A percentile compares a stretch with the other conserved stretches of the same genome.
These are phyloP conservation scores for Termitomyces sp. DNA, from an alignment of 768 basidiomycete genomes.

Conservation along the genomic window DNA sequence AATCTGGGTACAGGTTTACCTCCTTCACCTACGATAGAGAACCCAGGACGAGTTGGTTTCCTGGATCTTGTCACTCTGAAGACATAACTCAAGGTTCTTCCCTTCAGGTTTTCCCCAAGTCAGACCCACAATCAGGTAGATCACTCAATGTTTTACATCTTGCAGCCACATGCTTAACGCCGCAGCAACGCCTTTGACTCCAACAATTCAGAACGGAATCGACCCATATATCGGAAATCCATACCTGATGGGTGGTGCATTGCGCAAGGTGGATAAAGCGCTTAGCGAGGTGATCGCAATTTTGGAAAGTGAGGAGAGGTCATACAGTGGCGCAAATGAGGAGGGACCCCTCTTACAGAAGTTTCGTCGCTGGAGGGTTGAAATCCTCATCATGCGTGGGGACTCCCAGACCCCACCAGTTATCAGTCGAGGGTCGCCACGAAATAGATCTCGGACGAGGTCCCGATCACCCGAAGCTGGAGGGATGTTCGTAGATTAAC, in stretches of 20 bases:
- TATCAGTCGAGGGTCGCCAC: slow-evolving; percentile 4
- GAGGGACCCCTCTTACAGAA: slow-evolving; percentile 33
- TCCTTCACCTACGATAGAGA: slow-evolving; percentile 43
- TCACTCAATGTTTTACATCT: neutral
- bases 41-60: slow-evolving; percentile 37
- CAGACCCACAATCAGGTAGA: slow-evolving; percentile 35
- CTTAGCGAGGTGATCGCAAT: slow-evolving; percentile 39
- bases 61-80: neutral
- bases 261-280: slow-evolving; percentile 41
- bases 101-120: slow-evolving; percentile 44
- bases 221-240: slow-evolving; percentile 41
- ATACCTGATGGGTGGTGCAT: slow-evolving; percentile 38
- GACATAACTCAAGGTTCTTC: neutral
- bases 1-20: slow-evolving; percentile 31
- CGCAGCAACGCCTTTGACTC: slow-evolving; percentile 17
- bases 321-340: slow-evolving; percentile 29
- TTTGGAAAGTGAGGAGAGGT: slow-evolving; percentile 39
- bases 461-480: slow-evolving; percentile 21
- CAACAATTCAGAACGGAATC: slow-evolving; percentile 16
- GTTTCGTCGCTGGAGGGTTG: slow-evolving; percentile 39
- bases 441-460: slow-evolving; percentile 9
- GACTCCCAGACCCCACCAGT: slow-evolving; percentile 10
- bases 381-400: slow-evolving; percentile 31
- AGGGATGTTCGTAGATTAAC: slow-evolving; percentile 31
- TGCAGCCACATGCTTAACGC: neutral